Conservation (phyloP, 1,139 yeast species). For the Scheffersomyces stambukii region DNA sequence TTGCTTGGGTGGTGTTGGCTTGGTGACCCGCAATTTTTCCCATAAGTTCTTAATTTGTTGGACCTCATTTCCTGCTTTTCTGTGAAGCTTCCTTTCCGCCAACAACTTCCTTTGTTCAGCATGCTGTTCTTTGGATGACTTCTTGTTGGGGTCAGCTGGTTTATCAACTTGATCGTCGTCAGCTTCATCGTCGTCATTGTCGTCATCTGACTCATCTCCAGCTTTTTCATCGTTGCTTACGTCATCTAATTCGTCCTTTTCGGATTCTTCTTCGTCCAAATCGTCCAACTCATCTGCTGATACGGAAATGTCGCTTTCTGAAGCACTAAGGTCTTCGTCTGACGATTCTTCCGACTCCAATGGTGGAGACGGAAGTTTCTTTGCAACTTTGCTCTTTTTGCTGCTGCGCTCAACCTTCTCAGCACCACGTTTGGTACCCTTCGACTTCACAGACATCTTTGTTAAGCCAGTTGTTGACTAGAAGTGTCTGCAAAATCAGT, state of each 20-base stretch:
- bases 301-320: slow-evolving; percentile 7
- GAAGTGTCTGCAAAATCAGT: no score
- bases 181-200: slow-evolving; percentile 15
- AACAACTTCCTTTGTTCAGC: slow-evolving; percentile 77
- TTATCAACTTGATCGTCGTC: slow-evolving; percentile 14
- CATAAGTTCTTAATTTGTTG: slow-evolving; percentile 83
- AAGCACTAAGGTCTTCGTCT: slow-evolving; percentile 5
- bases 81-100: slow-evolving; percentile 78
- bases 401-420: slow-evolving; percentile 13
- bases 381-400: slow-evolving; percentile 25
- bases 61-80: slow-evolving; percentile 83
- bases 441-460: no score
- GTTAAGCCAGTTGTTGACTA: no score
- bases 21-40: slow-evolving; percentile 87
- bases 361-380: slow-evolving; percentile 14
- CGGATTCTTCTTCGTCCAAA: slow-evolving; percentile 11
- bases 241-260: slow-evolving; percentile 15
- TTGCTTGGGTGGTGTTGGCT: slow-evolving; percentile 74
- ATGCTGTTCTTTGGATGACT: slow-evolving; percentile 65
- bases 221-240: slow-evolving; percentile 16
- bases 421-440: slow-evolving; percentile 33
- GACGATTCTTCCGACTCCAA: slow-evolving; percentile 10
- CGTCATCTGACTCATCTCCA: slow-evolving; percentile 14
- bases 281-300: slow-evolving; percentile 19
- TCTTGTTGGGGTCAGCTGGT: slow-evolving; percentile 36